phyloP scores from a whole-genome alignment of 73 alveolate genomes.

The Paramecium sonneborni region DNA sequence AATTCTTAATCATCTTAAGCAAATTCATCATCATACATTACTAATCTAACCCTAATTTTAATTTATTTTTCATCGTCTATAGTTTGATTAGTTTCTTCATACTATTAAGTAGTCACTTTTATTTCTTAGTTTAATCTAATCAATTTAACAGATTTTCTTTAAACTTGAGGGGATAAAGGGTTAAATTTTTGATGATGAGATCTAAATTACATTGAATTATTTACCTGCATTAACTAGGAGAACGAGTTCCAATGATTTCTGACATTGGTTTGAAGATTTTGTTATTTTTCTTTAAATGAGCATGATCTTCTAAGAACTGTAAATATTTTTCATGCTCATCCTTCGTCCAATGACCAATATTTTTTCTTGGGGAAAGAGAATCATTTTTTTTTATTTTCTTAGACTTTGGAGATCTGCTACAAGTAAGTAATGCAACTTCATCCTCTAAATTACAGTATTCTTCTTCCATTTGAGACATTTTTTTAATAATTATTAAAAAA shows the following conservation, averaged over 20 bases:
- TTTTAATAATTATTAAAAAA: neutral
- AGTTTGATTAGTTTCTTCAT: neutral
- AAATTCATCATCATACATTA: neutral
- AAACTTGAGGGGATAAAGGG: neutral
- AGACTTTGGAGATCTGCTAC: neutral
- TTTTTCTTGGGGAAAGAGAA: neutral
- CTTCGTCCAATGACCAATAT: slow-evolving; percentile 51
- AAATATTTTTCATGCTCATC: slow-evolving; percentile 46
- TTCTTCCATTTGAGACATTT: neutral
- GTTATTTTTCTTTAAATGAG: slow-evolving; percentile 10
- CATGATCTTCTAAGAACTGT: slow-evolving; percentile 13
- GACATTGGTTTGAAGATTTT: slow-evolving; percentile 51
- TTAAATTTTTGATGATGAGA: slow-evolving; percentile 26
- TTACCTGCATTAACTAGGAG: slow-evolving; percentile 57
- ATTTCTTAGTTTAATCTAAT: neutral
- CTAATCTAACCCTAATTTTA: neutral
- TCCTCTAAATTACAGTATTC: neutral
- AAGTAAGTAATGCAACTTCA: neutral
- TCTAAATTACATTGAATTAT: neutral
- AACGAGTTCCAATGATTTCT: slow-evolving; percentile 43
- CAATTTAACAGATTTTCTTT: neutral
- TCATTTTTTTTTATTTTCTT: neutral
- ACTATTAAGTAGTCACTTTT: neutral
- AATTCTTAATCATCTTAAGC: neutral
- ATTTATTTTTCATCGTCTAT: neutral